These are phyloP conservation scores for Starmerella apicola DNA, from an alignment of 805 yeast genomes.

Conservation along the genomic window DNA sequence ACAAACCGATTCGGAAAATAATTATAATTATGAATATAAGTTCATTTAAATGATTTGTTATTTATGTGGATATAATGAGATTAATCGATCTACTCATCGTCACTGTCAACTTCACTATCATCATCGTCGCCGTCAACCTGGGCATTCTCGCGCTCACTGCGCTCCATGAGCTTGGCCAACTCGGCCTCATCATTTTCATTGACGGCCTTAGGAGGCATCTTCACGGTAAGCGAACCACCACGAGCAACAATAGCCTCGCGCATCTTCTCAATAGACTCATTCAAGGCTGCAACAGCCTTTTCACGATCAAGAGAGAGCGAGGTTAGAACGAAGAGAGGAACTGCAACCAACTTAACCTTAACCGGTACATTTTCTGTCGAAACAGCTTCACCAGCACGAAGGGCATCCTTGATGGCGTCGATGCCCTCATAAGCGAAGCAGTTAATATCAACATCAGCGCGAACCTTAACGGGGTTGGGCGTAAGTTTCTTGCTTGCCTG, in stretches of 20 bases:
- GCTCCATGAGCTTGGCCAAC: constrained; percentile 87
- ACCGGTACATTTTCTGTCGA: constrained; percentile 78
- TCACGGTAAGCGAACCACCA: constrained; percentile 81
- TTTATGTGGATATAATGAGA: too few species aligned
- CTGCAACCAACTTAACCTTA: constrained; percentile 91
- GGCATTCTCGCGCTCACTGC: constrained; percentile 79
- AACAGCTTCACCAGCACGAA: constrained; percentile 71
- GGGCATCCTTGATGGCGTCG: constrained; percentile 86
- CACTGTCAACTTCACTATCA: constrained; percentile 33
- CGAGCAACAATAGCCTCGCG: constrained; percentile 52
- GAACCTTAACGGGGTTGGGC: constrained; percentile 93
- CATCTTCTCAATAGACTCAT: constrained; percentile 67
- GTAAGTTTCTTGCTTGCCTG: constrained; percentile 90
- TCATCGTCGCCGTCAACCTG: constrained; percentile 72
- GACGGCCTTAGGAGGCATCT: constrained; percentile 98
- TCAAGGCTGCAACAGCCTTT: constrained; percentile 70
- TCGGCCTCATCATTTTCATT: constrained; percentile 98
- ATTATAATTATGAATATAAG: too few species aligned
- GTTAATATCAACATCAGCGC: constrained; percentile 97
- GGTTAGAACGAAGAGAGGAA: constrained; percentile 88
- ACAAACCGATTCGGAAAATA: too few species aligned
- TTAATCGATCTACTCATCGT: constrained; percentile 17
- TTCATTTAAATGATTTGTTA: too few species aligned
- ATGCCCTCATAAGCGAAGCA: constrained; percentile 97
- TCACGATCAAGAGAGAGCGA: constrained; percentile 87